Conservation (phyloP, 257 asterid species). For the Eucommia ulmoides region DNA sequence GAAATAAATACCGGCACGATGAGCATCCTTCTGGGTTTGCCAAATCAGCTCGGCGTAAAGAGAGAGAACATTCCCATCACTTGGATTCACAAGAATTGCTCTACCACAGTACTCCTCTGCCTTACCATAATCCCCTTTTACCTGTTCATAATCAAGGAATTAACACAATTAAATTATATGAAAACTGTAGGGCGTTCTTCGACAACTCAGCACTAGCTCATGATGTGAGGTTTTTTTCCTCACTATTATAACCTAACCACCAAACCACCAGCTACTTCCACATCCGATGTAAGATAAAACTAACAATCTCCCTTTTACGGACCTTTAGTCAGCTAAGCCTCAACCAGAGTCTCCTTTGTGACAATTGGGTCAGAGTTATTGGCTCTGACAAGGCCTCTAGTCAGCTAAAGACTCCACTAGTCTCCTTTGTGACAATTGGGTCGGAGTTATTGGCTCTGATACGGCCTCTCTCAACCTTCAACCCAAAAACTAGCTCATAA, state of each 20-base stretch:
- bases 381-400: neutral
- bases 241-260: neutral
- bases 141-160: neutral
- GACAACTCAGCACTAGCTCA: no score
- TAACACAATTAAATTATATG: neutral
- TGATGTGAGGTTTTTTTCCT: neutral
- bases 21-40: slow-evolving; percentile 58
- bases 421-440: neutral
- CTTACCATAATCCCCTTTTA: slow-evolving; percentile 39
- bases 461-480: neutral
- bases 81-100: slow-evolving; percentile 61
- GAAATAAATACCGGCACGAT: slow-evolving; percentile 55
- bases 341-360: no score
- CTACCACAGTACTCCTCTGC: slow-evolving; percentile 84
- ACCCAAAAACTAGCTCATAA: neutral
- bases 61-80: slow-evolving; percentile 58
- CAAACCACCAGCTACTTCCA: neutral
- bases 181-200: no score
- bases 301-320: neutral
- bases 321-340: no score
- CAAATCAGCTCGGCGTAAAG: slow-evolving; percentile 83
- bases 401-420: no score
- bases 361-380: neutral
- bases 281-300: no score
- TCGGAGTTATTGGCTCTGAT: neutral